Evolutionary conservation across 805 yeast genomes (phyloP).

Genomic region (Saccharomycopsis amapae): DNA sequence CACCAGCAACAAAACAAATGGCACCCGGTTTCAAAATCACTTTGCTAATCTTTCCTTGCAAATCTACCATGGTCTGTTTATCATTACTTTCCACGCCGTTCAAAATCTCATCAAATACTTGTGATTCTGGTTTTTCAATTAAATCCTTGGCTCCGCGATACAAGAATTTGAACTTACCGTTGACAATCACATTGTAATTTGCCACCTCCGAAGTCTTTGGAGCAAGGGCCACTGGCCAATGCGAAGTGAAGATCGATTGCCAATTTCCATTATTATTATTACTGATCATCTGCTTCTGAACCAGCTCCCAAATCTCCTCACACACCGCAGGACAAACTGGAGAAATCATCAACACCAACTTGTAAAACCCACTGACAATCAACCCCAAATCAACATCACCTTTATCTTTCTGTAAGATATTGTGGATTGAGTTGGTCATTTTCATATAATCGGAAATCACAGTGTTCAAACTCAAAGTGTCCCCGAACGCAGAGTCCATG

Average conservation of each 20-base stretch:
- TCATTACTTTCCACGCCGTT: constrained; percentile 26
- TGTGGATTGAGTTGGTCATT: constrained; percentile 46
- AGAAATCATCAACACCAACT: constrained; percentile 54
- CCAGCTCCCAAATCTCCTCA: constrained; percentile 72
- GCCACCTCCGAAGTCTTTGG: constrained; percentile 31
- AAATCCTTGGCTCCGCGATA: constrained; percentile 34
- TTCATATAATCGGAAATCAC: constrained; percentile 89
- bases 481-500: constrained; percentile 54
- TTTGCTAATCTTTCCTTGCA: constrained; percentile 36
- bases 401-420: constrained; percentile 32
- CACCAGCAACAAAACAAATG: constrained; percentile 42
- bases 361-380: constrained; percentile 42
- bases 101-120: constrained; percentile 33
- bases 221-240: constrained; percentile 57
- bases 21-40: constrained; percentile 47
- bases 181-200: constrained; percentile 55
- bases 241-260: constrained; percentile 41
- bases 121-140: constrained; percentile 29
- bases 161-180: constrained; percentile 60
- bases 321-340: constrained; percentile 79
- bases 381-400: constrained; percentile 33
- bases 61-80: constrained; percentile 32
- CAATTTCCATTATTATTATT: constrained; percentile 30
- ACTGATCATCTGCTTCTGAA: constrained; percentile 25
- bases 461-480: constrained; percentile 65